Percentiles rank a stretch among this genome's conserved stretches.
phyloP scores from a whole-genome alignment of 305 asterid species.

The Fraxinus sp. region DNA sequence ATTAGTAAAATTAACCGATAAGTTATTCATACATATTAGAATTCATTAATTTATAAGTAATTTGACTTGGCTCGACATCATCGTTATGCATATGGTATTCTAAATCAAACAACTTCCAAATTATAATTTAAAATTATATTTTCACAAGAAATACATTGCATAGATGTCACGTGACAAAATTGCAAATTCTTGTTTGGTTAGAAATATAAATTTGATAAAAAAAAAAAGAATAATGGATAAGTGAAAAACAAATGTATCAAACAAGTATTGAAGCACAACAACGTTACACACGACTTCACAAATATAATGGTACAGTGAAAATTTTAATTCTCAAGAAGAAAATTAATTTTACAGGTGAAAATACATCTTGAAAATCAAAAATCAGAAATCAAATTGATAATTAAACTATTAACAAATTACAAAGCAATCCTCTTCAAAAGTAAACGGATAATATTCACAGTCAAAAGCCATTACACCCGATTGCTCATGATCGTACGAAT shows the following conservation, averaged over 20 bases:
- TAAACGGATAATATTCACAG: not conserved
- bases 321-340: not conserved
- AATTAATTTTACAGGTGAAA: not conserved
- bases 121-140: no score
- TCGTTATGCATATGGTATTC: not conserved
- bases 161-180: not conserved
- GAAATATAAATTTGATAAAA: no score
- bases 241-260: not conserved
- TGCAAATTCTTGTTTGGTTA: not conserved
- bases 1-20: not conserved
- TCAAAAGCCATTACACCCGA: not conserved
- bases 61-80: not conserved
- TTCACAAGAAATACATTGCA: not conserved
- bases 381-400: not conserved
- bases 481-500: conserved; percentile 26
- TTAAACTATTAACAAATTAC: not conserved
- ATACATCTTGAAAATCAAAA: not conserved
- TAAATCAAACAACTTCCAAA: not conserved
- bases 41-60: no score
- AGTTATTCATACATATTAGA: not conserved
- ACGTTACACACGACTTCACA: no score
- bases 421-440: not conserved
- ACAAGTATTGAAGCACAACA: not conserved
- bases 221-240: not conserved
- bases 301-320: not conserved